Evolutionary conservation across 2,329 filamentous ascomycete genomes (phyloP).

Genomic region (Xylaria sp.): DNA sequence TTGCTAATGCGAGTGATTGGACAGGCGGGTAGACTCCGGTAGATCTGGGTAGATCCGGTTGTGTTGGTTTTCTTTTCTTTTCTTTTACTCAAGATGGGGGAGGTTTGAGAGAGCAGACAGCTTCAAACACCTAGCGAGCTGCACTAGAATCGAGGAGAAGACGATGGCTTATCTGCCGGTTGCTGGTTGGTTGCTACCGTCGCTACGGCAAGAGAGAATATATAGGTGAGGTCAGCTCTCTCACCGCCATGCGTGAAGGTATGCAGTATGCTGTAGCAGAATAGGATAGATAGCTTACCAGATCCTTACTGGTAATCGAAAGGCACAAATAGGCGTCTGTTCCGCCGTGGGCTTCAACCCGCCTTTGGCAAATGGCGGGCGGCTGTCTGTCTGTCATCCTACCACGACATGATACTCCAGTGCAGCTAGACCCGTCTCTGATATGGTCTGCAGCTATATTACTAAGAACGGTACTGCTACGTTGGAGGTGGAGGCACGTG

Average conservation of each 20-base stretch:
- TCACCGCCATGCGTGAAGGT: slow-evolving; percentile 36
- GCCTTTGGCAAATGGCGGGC: slow-evolving; percentile 2
- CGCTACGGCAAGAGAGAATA: slow-evolving; percentile 24
- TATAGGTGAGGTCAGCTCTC: slow-evolving; percentile 26
- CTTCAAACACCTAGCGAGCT: slow-evolving; percentile 1
- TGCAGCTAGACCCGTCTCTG: not conserved
- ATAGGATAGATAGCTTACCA: slow-evolving; percentile 12
- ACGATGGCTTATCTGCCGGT: slow-evolving; percentile 13
- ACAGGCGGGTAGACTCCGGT: slow-evolving; percentile 35
- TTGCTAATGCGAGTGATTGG: slow-evolving; percentile 38
- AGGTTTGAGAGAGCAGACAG: slow-evolving; percentile 9
- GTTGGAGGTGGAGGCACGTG: slow-evolving; percentile 30
- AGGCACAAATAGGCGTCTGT: slow-evolving; percentile 26
- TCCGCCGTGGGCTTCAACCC: slow-evolving; percentile 14
- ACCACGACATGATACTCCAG: slow-evolving; percentile 27
- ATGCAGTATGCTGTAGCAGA: slow-evolving; percentile 9
- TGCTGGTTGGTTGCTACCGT: slow-evolving; percentile 25
- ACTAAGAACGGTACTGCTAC: not conserved
- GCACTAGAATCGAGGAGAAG: slow-evolving; percentile 30
- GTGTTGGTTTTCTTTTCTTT: not conserved
- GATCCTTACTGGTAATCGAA: slow-evolving; percentile 15
- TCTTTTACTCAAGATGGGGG: slow-evolving; percentile 2
- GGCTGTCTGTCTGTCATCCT: slow-evolving; percentile 28
- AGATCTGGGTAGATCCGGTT: slow-evolving; percentile 39
- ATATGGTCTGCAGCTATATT: not conserved